Evolutionary conservation across 805 yeast genomes (phyloP), one percentile per base, ranked within the genome.

Genomic region (Sungouiozyma intestinalis): DNA sequence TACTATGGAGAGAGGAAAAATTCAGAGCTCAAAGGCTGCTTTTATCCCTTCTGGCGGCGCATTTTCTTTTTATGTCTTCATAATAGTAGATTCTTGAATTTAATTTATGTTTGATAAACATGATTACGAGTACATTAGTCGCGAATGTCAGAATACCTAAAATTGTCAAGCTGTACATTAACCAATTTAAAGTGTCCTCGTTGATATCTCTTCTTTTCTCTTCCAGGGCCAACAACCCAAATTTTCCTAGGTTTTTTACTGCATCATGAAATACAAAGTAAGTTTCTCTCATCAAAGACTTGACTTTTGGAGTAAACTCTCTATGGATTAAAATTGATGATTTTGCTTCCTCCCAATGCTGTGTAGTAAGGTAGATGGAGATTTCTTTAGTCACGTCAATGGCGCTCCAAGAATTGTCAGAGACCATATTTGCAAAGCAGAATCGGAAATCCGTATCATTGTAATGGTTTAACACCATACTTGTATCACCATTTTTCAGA

Each of bases 361-460:
- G 39, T 7, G 46, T 39, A 5, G 48, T 50, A 8, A 58, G 38
- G 14, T 47, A 43, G 7, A 58, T 33, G 4, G 53, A 36, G 16
- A 59, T 45, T 14, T 40, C 40, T 38, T 55, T 55, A 16, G 43
- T 47, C 7, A 46, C 38, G 41, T 60, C 63, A 13, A 51, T 40
- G 15, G 57, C 49, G 11, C 48, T 41, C 70, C 70, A 66, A 3
- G 69, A 63, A 2, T 54, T 50, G 47, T 66, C 69, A 32, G 38
- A 51, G 6, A 59, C 57, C 15, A 46, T 24, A 42, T 65, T 64
- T 4, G 45, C 37, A 15, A 64, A 48, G 43, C 69, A 65, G 2
- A 64, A 20, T 13, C 49, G 49, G 31, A 62, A 42, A 7, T 19
- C 24, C 2, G 39, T 36, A 27, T 44, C 35, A 9, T 29, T 35